Conservation (phyloP, 2,329 filamentous ascomycete genomes). For the Tolypocladium tropicale region DNA sequence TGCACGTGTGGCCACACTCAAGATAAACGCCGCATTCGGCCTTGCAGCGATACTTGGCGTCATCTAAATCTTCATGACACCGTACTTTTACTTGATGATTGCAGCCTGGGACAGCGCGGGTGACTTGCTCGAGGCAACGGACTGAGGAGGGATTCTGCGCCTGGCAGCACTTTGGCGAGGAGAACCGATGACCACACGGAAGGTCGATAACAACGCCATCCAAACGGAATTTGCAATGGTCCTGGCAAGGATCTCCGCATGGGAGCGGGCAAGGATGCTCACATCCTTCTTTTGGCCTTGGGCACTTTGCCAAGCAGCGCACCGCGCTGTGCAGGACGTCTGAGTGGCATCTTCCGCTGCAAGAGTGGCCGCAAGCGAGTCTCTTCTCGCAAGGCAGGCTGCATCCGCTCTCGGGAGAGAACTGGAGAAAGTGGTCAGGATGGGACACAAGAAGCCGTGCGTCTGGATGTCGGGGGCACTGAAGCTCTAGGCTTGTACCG, state of each 20-base stretch:
- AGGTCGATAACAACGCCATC: constrained; percentile 18
- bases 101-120: constrained; percentile 42
- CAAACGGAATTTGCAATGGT: constrained; percentile 23
- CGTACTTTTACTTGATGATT: constrained; percentile 37
- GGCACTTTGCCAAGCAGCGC: constrained; percentile 34
- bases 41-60: constrained; percentile 33
- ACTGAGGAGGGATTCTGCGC: constrained; percentile 33
- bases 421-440: constrained; percentile 45
- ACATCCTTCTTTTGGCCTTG: constrained; percentile 29
- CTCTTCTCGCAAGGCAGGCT: constrained; percentile 35
- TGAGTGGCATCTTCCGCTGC: constrained; percentile 35
- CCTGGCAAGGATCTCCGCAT: constrained; percentile 33
- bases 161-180: constrained; percentile 24
- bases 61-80: constrained; percentile 38
- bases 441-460: constrained; percentile 35
- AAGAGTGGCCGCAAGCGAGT: constrained; percentile 38
- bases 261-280: constrained; percentile 29
- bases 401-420: constrained; percentile 56
- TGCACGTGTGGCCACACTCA: constrained; percentile 50
- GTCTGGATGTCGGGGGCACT: constrained; percentile 51
- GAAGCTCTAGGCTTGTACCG: constrained; percentile 39
- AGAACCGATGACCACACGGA: constrained; percentile 30
- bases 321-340: constrained; percentile 34
- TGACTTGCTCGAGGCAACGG: constrained; percentile 35
- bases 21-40: constrained; percentile 33